Base-by-base conservation (phyloP, 73 alveolate species). In the Uronychia binucleata region DNA sequence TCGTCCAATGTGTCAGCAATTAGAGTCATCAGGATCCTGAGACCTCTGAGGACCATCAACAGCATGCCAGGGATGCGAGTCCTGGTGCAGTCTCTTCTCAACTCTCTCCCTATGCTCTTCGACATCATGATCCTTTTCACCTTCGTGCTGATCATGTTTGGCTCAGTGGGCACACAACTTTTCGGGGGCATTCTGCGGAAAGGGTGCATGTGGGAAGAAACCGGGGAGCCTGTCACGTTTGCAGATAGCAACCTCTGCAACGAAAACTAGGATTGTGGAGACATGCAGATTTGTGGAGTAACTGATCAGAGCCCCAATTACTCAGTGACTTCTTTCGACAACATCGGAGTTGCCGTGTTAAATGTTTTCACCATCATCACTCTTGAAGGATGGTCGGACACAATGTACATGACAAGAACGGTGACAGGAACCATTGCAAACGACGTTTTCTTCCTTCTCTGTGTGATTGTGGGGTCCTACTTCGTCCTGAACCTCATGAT, bases 1-100 rank as follows among this genome's bases (percentile, higher is more conserved):
- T 79, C 91, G 1, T 34, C 32, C n/a, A 79, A 85, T 34, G 85
- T 86, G 33, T 75, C 90, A 35, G 84, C 89, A 0, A 85, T 93
- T 34, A 81, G 98, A 89, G 86, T 94, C 35, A 80, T 93, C 34
- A 80, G 98, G 35, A 79, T 94, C 46, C 77, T 94, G 80, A 80
- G 98, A 79, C 98, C 98, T 28, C 89, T 94, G 31, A 82, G 98
- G 32, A 90, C 98, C 0, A 93, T 94, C 33, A 93, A 94, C 58
- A 59, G 91, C 31, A 75, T 94, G 86, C 93, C 94, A 30, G 94
- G 94, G 27, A 90, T 94, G 97, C 86, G 91, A 58, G 84, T 80
- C 58, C 88, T 94, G 0, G 94, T 90, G 13, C 67, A 58, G 31
- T 77, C 98, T 8, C 67, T 94, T 1, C 77, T 94, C 19, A 85